Evolutionary conservation across 1,139 yeast genomes (phyloP), one percentile per base, ranked within the genome.

Genomic region (Casaregolazyma suthepensis): DNA sequence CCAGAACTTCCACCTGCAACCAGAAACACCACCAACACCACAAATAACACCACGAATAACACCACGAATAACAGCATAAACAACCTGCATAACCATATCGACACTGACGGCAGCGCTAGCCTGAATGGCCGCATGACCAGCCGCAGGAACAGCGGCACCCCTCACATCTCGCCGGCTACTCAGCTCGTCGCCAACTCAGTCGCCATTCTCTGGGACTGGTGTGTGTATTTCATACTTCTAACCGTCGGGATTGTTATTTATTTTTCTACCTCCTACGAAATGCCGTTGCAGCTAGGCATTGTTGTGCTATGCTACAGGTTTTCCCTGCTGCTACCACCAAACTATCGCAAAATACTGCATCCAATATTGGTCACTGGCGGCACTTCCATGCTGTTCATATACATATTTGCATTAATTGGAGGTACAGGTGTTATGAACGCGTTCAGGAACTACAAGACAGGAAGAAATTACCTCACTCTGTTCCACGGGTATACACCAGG

Each of bases 311-410:
- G 83, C 43, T 82, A 82, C 63, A 78, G 77, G 54, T 54, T 68
- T 3, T 84, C 85, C 6, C 67, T 82, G 54, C 65, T 77, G 31
- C 68, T 83, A 3, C 80, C 80, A 66, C 80, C 67, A 44, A 74
- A 61, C 58, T 78, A 62, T 71, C 77, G 74, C 67, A 75, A 68
- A 65, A 78, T 71, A 72, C 57, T 87, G 29, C 94, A 87, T 63
- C 95, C 95, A 0, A 85, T 87, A 43, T 70, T 87, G 52, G 72
- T 85, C 23, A 80, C 84, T 57, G 85, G 89, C 2, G 82, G 78
- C 1, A 61, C 78, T 19, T 78, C 84, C n/a, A 73, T 86, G 60
- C 72, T 87, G 45, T 72, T 81, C 10, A 82, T 83, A 59, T 84
- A 81, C 63, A 75, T 87, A 20, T 79, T 86, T 15, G 77, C 85